Evolutionary conservation across 2,329 filamentous ascomycete species (phyloP).

Genomic region (Epichloe festucae): DNA sequence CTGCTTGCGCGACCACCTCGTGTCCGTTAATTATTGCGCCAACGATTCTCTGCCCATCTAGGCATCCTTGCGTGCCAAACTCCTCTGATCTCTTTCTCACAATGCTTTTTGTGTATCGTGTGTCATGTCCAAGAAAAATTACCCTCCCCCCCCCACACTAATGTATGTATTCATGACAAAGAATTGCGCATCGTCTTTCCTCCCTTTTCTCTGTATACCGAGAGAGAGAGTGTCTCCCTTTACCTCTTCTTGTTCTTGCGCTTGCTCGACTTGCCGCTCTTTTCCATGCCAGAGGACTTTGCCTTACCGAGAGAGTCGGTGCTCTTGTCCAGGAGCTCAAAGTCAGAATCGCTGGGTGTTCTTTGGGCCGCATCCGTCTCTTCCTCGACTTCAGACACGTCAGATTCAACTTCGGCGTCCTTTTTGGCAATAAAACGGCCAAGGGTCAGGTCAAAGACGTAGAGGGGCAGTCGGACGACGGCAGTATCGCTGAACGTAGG

Average conservation of each 20-base stretch:
- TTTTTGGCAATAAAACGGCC: constrained; percentile 36
- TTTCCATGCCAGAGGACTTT: constrained; percentile 36
- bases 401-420: constrained; percentile 21
- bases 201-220: neutral
- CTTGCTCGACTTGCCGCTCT: constrained; percentile 15
- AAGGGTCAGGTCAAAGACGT: constrained; percentile 47
- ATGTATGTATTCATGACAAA: neutral
- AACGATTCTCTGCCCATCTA: neutral
- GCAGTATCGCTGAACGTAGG: constrained; percentile 76
- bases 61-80: neutral
- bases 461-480: constrained; percentile 65
- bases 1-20: neutral
- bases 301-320: constrained; percentile 39
- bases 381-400: constrained; percentile 27
- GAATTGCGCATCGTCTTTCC: neutral
- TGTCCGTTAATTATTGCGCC: neutral
- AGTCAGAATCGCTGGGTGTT: constrained; percentile 47
- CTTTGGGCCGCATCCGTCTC: constrained; percentile 37
- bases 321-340: constrained; percentile 50
- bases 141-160: too few species aligned
- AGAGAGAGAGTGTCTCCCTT: neutral
- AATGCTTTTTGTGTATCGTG: neutral
- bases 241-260: constrained; percentile 7
- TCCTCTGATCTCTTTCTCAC: neutral
- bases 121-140: constrained; percentile 1